Percentiles rank a stretch among this genome's conserved stretches.
Conservation (phyloP, 192 early-diverging fungal species). For the Backusella macrospora region DNA sequence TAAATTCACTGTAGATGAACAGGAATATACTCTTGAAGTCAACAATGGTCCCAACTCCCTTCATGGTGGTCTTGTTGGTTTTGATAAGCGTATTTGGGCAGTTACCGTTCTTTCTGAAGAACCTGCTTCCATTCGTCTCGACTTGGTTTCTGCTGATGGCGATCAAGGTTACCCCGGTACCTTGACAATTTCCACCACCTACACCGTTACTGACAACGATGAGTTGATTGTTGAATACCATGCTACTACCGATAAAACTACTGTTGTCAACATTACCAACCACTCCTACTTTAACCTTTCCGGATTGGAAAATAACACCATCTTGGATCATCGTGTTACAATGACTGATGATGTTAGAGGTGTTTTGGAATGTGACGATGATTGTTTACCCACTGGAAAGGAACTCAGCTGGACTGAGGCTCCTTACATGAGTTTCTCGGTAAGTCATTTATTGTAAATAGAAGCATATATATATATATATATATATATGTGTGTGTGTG, state of each 20-base stretch:
- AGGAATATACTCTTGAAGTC: constrained; percentile 54
- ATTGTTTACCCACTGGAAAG: constrained; percentile 75
- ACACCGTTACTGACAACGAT: constrained; percentile 57
- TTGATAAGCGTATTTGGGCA: constrained; percentile 70
- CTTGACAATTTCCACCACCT: constrained; percentile 59
- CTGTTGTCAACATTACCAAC: constrained; percentile 78
- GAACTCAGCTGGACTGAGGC: constrained; percentile 44
- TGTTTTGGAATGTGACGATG: constrained; percentile 53
- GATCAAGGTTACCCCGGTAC: constrained; percentile 84
- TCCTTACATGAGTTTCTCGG: constrained; percentile 60
- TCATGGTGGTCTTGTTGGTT: constrained; percentile 79
- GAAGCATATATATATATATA: not conserved
- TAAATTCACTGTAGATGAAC: constrained; percentile 63
- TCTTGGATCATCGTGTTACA: constrained; percentile 57
- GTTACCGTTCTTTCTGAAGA: constrained; percentile 43
- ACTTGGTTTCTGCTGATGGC: constrained; percentile 63
- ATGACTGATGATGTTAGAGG: constrained; percentile 52
- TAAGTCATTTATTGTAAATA: not conserved
- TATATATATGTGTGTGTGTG: too few relatives aligned
- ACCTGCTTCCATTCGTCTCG: constrained; percentile 60
- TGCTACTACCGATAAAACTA: constrained; percentile 52
- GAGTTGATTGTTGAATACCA: constrained; percentile 56
- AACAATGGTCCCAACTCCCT: constrained; percentile 81
- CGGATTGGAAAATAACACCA: constrained; percentile 56
- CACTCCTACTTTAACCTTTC: constrained; percentile 91